A percentile compares a stretch with the other conserved stretches of the same genome.
Conservation (phyloP, 768 basidiomycete species). For the Nidula microcarpa region DNA sequence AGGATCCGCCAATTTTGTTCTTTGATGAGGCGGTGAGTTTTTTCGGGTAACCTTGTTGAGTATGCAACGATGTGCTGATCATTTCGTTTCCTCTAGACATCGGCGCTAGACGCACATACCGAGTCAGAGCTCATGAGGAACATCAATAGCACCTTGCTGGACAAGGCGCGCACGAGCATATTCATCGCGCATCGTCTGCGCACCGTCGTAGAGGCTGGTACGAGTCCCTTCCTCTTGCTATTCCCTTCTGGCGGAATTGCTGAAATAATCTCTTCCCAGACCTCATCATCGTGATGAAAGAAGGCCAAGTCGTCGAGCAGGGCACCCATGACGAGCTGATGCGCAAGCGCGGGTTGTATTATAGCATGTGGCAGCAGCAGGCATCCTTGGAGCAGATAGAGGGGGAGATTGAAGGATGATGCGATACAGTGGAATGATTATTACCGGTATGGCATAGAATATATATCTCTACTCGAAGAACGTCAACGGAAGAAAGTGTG, state of each 20-base stretch:
- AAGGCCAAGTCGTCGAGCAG: constrained; percentile 89
- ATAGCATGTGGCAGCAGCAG: constrained; percentile 82
- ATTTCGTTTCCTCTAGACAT: constrained; percentile 57
- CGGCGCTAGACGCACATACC: constrained; percentile 92
- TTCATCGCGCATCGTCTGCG: constrained; percentile 95
- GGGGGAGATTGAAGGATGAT: constrained; percentile 3
- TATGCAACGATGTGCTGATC: constrained; percentile 1
- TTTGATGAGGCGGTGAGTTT: constrained; percentile 93
- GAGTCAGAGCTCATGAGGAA: constrained; percentile 95
- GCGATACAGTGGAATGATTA: too few relatives aligned
- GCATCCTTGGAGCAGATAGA: constrained; percentile 37
- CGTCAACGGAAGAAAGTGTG: too few relatives aligned
- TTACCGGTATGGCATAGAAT: too few relatives aligned
- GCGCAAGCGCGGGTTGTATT: constrained; percentile 64
- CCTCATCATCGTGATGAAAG: constrained; percentile 88
- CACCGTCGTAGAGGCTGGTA: constrained; percentile 88
- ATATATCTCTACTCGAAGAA: too few relatives aligned
- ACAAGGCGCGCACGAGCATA: constrained; percentile 84
- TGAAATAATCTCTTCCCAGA: constrained; percentile 38
- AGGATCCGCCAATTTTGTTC: constrained; percentile 94
- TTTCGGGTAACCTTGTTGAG: constrained; percentile 5
- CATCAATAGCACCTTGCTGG: constrained; percentile 75
- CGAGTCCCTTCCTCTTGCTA: constrained; percentile 13
- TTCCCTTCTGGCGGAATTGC: background rate
- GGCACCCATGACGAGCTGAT: constrained; percentile 91